Percentiles rank a stretch among this genome's conserved stretches.
These are phyloP conservation scores for Pontederia crassipes DNA, from an alignment of 176 grass and related monocot genomes.

Conservation along the genomic window DNA sequence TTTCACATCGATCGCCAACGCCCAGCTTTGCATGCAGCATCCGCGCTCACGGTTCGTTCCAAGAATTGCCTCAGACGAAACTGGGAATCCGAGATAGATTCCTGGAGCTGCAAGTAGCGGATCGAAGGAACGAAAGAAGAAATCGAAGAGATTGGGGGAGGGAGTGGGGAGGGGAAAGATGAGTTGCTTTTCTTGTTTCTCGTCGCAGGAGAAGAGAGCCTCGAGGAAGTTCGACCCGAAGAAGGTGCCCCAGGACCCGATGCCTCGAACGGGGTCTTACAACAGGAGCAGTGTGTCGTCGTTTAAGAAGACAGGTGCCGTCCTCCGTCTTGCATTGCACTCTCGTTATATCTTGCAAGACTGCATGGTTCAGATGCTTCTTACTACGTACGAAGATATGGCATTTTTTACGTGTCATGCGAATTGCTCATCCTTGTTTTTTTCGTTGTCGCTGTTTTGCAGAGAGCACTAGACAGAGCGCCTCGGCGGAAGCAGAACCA, in stretches of 20 bases:
- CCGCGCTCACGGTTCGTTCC: too few relatives aligned
- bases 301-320: constrained; percentile 28
- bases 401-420: background rate
- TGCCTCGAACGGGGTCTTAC: background rate
- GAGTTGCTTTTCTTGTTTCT: constrained; percentile 78
- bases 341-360: too few relatives aligned
- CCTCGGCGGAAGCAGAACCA: constrained; percentile 22
- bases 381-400: too few relatives aligned
- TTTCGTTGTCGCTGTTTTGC: constrained; percentile 16
- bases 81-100: background rate
- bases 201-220: constrained; percentile 23
- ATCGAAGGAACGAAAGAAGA: too few relatives aligned
- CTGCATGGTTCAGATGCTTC: too few relatives aligned
- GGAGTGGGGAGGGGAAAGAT: constrained; percentile 1
- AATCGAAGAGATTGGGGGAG: too few relatives aligned
- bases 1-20: too few relatives aligned
- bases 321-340: too few relatives aligned
- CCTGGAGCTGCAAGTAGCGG: background rate
- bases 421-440: constrained; percentile 15
- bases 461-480: constrained; percentile 22
- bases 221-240: constrained; percentile 15
- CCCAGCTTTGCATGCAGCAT: too few relatives aligned
- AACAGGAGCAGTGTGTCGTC: background rate
- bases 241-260: background rate
- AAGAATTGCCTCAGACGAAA: too few relatives aligned